Evolutionary conservation across 768 basidiomycete species (phyloP).

Genomic region (Tricholomella constricta): DNA sequence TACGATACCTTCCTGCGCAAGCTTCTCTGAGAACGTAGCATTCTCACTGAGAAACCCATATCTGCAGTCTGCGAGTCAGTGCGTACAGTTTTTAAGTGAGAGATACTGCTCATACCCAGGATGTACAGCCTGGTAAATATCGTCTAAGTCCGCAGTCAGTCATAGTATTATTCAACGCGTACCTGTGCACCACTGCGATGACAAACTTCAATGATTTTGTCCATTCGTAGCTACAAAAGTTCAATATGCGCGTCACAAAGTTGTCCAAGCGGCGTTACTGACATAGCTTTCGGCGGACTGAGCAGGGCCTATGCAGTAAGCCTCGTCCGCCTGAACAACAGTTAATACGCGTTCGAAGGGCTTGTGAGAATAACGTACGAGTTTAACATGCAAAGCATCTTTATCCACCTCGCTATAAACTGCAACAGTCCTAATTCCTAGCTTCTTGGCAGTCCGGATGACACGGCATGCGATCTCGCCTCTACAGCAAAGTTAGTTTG

Average conservation of each 20-base stretch:
- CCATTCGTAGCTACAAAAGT: conserved; percentile 66
- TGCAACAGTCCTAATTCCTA: conserved; percentile 90
- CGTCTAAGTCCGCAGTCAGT: background rate
- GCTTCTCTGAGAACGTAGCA: conserved; percentile 71
- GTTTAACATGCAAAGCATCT: conserved; percentile 76
- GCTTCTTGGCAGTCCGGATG: conserved; percentile 83
- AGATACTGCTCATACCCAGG: conserved; percentile 63
- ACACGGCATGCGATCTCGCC: conserved; percentile 97
- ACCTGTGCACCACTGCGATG: conserved; percentile 84
- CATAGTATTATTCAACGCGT: conserved; percentile 16
- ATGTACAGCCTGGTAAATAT: conserved; percentile 72
- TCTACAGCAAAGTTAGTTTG: conserved; percentile 38
- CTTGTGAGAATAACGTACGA: conserved; percentile 48
- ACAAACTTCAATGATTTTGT: conserved; percentile 87
- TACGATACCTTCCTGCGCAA: conserved; percentile 78
- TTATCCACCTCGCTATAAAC: conserved; percentile 89
- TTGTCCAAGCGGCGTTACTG: conserved; percentile 35
- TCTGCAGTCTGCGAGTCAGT: conserved; percentile 33
- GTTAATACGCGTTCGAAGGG: background rate
- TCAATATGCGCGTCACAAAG: background rate
- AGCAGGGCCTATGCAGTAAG: conserved; percentile 93
- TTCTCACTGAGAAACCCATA: conserved; percentile 96
- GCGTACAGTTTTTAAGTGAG: background rate
- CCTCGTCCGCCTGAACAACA: conserved; percentile 72
- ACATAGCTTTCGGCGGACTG: conserved; percentile 90